These are phyloP conservation scores for Colletotrichum incanum DNA, from an alignment of 2,329 filamentous ascomycete genomes.

Conservation along the genomic window DNA sequence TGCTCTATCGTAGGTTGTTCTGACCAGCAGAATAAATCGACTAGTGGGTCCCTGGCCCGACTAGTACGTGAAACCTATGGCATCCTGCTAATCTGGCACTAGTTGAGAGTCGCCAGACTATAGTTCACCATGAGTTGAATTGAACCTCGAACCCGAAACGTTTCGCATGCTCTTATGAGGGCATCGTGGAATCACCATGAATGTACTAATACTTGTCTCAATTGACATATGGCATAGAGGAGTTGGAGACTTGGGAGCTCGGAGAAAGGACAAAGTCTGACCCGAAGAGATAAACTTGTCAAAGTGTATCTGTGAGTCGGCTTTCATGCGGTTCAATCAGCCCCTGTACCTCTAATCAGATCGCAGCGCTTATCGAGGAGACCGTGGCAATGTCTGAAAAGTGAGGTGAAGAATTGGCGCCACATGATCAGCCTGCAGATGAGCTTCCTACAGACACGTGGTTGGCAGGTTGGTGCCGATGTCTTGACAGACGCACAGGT, in stretches of 20 bases:
- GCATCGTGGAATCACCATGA: background rate
- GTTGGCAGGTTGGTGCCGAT: slow-evolving; percentile 3
- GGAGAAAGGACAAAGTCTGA: background rate
- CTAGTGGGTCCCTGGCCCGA: background rate
- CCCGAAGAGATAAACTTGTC: background rate
- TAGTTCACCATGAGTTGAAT: background rate
- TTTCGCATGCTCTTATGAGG: background rate
- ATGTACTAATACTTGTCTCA: background rate
- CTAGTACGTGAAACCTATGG: background rate
- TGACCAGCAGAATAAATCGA: background rate
- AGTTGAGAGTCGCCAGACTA: background rate
- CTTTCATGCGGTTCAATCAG: background rate
- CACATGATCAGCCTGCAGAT: slow-evolving; percentile 19
- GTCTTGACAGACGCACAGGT: slow-evolving; percentile 21
- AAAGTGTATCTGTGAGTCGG: background rate
- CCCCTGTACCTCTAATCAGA: background rate
- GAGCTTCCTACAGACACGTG: slow-evolving; percentile 15
- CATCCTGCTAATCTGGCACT: background rate
- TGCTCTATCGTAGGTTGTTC: too few relatives aligned
- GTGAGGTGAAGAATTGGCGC: slow-evolving; percentile 11
- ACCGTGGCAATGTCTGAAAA: slow-evolving; percentile 3
- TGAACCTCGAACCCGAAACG: too few relatives aligned
- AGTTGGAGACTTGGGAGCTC: background rate
- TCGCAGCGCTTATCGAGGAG: background rate
- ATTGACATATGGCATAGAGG: background rate